Evolutionary conservation across 352 stramenopile genomes (phyloP).

Genomic region (Phytopythium ostracodes): DNA sequence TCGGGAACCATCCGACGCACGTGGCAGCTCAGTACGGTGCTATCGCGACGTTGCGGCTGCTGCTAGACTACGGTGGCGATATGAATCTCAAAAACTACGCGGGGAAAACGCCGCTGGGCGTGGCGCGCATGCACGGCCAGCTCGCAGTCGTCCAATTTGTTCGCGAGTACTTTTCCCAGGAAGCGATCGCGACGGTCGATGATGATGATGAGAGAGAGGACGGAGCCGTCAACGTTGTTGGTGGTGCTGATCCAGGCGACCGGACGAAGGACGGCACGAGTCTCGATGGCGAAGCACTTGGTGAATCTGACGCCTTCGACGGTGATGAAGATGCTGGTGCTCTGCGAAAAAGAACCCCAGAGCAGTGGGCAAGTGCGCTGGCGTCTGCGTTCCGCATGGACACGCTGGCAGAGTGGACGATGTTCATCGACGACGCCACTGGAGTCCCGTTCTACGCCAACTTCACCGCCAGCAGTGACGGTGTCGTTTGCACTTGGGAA

Average conservation of each 20-base stretch:
- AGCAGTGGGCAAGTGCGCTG: slow-evolving; percentile 44
- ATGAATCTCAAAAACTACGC: slow-evolving; percentile 87
- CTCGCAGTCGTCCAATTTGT: slow-evolving; percentile 57
- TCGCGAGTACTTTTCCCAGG: slow-evolving; percentile 50
- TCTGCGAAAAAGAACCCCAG: slow-evolving; percentile 14
- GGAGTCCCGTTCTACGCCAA: slow-evolving; percentile 47
- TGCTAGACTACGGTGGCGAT: slow-evolving; percentile 74
- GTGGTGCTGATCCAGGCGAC: background rate
- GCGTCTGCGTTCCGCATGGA: slow-evolving; percentile 45
- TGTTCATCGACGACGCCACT: slow-evolving; percentile 58
- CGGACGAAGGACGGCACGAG: slow-evolving; percentile 4
- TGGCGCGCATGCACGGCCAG: slow-evolving; percentile 70
- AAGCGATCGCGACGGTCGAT: slow-evolving; percentile 15
- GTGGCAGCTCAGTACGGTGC: slow-evolving; percentile 59
- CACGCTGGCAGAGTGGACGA: slow-evolving; percentile 63
- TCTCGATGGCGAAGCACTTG: background rate
- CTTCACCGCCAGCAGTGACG: slow-evolving; percentile 1
- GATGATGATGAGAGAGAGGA: slow-evolving; percentile 11
- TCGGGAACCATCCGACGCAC: slow-evolving; percentile 70
- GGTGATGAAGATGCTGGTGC: slow-evolving; percentile 14
- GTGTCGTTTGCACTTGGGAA: slow-evolving; percentile 45
- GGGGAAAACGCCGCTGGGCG: slow-evolving; percentile 67
- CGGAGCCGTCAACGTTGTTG: background rate
- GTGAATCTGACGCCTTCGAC: slow-evolving; percentile 12
- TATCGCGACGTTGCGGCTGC: slow-evolving; percentile 59